Evolutionary conservation across 1,284 basidiomycete species (phyloP).

Genomic region (Microbotryum scabiosae): DNA sequence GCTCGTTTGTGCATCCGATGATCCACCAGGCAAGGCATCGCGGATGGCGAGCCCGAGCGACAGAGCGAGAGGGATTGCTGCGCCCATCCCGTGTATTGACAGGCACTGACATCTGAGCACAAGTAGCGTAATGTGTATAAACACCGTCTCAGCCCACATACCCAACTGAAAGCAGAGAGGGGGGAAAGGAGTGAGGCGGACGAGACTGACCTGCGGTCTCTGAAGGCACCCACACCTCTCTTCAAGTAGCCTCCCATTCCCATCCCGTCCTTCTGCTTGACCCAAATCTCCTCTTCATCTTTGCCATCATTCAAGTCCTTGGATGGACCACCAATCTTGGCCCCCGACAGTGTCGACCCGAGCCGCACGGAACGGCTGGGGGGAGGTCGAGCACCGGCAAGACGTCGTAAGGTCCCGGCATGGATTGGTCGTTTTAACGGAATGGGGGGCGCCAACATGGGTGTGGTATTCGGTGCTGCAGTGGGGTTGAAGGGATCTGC

Average conservation of each 20-base stretch:
- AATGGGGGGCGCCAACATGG: not conserved
- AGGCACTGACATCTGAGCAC: slow-evolving; percentile 18
- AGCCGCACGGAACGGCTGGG: not conserved
- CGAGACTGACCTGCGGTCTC: slow-evolving; percentile 28
- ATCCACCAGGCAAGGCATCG: slow-evolving; percentile 32
- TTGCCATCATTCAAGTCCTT: slow-evolving; percentile 20
- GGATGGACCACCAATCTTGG: slow-evolving; percentile 17
- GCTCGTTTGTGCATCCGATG: not conserved
- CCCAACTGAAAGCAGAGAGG: not conserved
- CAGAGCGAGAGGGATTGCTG: slow-evolving; percentile 33
- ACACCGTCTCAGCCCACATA: not conserved
- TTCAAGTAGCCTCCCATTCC: slow-evolving; percentile 31
- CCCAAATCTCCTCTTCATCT: slow-evolving; percentile 28
- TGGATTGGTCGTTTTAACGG: slow-evolving; percentile 11
- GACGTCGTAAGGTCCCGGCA: slow-evolving; percentile 16
- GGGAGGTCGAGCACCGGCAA: slow-evolving; percentile 12
- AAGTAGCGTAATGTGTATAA: not conserved
- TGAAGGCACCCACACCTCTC: slow-evolving; percentile 28
- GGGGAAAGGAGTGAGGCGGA: not conserved
- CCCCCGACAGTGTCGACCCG: slow-evolving; percentile 10
- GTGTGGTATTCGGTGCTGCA: too few relatives aligned
- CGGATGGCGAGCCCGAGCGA: slow-evolving; percentile 31
- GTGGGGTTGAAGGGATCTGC: too few relatives aligned
- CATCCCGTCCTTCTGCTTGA: slow-evolving; percentile 18
- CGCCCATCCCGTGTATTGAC: slow-evolving; percentile 30